A percentile compares a stretch with the other conserved stretches of the same genome.
phyloP scores from a whole-genome alignment of 2,329 filamentous ascomycete species.

The Aspergillaceae sp. region DNA sequence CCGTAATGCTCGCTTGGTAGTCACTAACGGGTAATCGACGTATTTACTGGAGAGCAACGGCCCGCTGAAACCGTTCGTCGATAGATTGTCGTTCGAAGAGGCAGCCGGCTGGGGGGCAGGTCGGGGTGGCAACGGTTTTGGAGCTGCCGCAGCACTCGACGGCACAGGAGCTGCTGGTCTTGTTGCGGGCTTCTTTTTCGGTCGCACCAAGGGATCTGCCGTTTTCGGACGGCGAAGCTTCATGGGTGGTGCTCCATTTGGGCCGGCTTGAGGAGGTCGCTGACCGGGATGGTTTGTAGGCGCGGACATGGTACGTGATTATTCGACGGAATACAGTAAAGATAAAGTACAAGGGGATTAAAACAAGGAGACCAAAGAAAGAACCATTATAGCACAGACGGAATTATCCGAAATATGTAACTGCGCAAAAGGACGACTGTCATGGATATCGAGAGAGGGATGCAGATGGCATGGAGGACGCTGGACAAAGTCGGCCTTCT shows the following conservation, averaged over 20 bases:
- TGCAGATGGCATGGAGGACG: too few species aligned
- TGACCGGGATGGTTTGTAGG: constrained; percentile 39
- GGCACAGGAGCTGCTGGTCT: constrained; percentile 16
- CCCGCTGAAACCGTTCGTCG: constrained; percentile 36
- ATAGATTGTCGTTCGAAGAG: constrained; percentile 21
- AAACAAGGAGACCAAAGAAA: not conserved
- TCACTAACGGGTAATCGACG: constrained; percentile 61
- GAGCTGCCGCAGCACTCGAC: constrained; percentile 15
- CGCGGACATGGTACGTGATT: constrained; percentile 22
- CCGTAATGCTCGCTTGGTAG: constrained; percentile 70
- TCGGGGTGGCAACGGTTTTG: constrained; percentile 18
- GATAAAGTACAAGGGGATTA: not conserved
- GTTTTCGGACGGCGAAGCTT: constrained; percentile 43
- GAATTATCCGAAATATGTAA: too few species aligned
- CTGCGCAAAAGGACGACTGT: too few species aligned
- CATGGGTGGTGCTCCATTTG: constrained; percentile 36
- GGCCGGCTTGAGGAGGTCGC: constrained; percentile 37
- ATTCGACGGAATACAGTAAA: not conserved
- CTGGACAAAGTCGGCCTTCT: too few species aligned
- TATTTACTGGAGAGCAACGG: constrained; percentile 33
- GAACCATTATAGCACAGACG: not conserved
- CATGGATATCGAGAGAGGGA: too few species aligned
- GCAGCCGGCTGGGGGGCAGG: constrained; percentile 12
- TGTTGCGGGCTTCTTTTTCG: constrained; percentile 41
- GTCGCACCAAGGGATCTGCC: constrained; percentile 56